Conservation (phyloP, 2,329 filamentous ascomycete genomes). For the Colletotrichum lupini region DNA sequence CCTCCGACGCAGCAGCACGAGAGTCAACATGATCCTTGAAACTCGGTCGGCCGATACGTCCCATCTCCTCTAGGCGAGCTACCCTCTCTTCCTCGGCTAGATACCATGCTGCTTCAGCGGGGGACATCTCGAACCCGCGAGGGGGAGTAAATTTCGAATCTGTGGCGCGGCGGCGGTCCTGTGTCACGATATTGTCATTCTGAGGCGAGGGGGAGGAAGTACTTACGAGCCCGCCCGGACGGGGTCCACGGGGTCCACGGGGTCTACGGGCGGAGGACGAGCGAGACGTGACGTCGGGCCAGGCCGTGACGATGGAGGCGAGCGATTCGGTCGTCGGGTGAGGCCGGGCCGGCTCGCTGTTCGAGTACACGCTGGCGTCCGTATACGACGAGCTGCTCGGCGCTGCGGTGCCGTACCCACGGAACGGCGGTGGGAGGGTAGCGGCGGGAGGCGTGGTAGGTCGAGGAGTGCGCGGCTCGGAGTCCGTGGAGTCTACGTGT, state of each 20-base stretch:
- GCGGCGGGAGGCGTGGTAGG: background rate
- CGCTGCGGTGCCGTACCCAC: background rate
- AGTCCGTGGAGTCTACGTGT: background rate
- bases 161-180: background rate
- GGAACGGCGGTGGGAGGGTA: background rate
- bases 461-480: background rate
- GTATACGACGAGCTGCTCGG: background rate
- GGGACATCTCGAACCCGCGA: background rate
- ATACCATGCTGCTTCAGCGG: background rate
- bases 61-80: background rate
- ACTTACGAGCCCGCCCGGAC: constrained; percentile 20
- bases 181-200: constrained; percentile 26
- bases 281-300: background rate
- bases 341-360: background rate
- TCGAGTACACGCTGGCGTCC: background rate
- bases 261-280: background rate
- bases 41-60: background rate
- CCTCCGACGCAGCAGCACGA: background rate
- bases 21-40: background rate
- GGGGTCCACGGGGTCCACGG: background rate
- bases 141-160: background rate
- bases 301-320: background rate
- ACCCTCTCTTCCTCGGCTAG: background rate
- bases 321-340: background rate
- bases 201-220: background rate